Evolutionary conservation across 2,329 filamentous ascomycete species (phyloP), one percentile per base, ranked within the genome.

Genomic region (Aspergillus puulaauensis): DNA sequence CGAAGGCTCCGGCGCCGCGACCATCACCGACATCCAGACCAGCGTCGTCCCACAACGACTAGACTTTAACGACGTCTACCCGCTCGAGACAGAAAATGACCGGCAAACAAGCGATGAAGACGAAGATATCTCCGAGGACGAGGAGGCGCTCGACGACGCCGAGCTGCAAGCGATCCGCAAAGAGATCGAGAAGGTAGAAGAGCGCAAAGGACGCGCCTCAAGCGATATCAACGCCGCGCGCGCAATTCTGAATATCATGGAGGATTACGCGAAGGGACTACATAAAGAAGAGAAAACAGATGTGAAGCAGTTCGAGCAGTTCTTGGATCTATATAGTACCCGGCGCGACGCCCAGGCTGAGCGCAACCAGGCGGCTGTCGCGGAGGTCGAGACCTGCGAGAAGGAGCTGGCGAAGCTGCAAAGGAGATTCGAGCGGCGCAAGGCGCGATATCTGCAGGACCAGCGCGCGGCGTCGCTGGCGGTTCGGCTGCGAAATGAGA

Each of bases 1-100:
- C 35, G 83, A 86, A 63, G 83, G 84, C 46, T 80, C 79, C 52
- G 83, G 83, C n/a, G 68, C 79, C 0, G 84, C 83, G 8, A 81
- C 81, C 51, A 84, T 87, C 64, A 83, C 81, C 11, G 85, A 90
- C 65, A 86, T 89, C 60, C 80, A 82, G 9, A 80, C 88, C 41
- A 81, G 87, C 59, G 74, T 83, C 6, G 73, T 87, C 9, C 79
- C 80, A 2, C 86, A 86, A 61, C 76, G 73, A 15, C 81, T 85
- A 27, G 73, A 77, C 24, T 86, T 84, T 54, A 70, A 83, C 47
- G 82, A 86, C 27, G 67, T 83, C 15, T 84, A 84, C 60, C 80
- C 82, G 0, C 44, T 58, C 0, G 60, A 64, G 4, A 41, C 48
- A 1, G 57, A 59, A 1, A 24, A 45, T 57, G 6, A 23, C n/a